A percentile compares a stretch with the other conserved stretches of the same genome.
phyloP scores from a whole-genome alignment of 805 yeast genomes.

The Metschnikowia peoriensis region DNA sequence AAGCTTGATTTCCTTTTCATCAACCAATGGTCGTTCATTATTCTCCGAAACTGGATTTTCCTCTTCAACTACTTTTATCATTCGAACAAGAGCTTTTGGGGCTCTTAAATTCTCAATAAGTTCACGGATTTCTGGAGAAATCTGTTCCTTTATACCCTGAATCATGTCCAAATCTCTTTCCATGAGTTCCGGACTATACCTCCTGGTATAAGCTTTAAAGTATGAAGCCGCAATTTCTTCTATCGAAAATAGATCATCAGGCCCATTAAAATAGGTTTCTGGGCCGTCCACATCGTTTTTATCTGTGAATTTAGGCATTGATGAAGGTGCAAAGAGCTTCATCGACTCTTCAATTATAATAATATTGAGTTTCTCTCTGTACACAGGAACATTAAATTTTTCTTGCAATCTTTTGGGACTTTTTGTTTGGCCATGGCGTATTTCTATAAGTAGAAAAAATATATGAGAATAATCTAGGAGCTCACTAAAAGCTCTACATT shows the following conservation, averaged over 20 bases:
- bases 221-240: neutral
- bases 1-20: neutral
- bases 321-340: too few relatives aligned
- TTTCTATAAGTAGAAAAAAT: too few relatives aligned
- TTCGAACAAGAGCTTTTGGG: neutral
- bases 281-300: neutral
- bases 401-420: too few relatives aligned
- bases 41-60: neutral
- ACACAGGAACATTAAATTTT: too few relatives aligned
- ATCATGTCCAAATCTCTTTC: neutral
- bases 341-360: too few relatives aligned
- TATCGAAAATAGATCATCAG: neutral
- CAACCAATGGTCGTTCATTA: neutral
- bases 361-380: too few relatives aligned
- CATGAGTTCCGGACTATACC: neutral
- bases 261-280: neutral
- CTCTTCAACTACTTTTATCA: neutral
- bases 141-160: neutral
- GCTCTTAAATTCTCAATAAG: neutral
- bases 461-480: too few relatives aligned
- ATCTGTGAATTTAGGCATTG: neutral
- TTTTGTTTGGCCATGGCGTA: too few relatives aligned
- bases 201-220: neutral
- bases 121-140: neutral
- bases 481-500: conserved; percentile 46